Evolutionary conservation across 2,329 filamentous ascomycete species (phyloP).

Genomic region (Lachnellula cervina): DNA sequence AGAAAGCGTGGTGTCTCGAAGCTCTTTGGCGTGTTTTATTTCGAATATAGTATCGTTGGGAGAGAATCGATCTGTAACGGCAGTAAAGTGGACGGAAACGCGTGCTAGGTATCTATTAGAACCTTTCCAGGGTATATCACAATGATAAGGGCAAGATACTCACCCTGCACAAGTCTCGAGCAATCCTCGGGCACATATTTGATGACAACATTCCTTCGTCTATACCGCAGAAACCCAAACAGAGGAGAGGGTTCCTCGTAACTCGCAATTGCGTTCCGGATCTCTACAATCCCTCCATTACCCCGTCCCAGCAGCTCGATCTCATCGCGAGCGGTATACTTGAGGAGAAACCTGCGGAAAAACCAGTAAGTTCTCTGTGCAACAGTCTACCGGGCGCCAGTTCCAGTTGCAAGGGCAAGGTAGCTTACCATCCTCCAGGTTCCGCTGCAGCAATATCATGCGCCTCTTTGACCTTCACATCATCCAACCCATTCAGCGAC

Average conservation of each 20-base stretch:
- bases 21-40: conserved; percentile 67
- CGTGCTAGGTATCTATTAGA: conserved; percentile 55
- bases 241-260: conserved; percentile 84
- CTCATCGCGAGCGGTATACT: conserved; percentile 85
- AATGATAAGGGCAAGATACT: conserved; percentile 26
- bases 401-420: neutral
- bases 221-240: conserved; percentile 87
- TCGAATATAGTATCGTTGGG: conserved; percentile 84
- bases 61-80: conserved; percentile 66
- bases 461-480: conserved; percentile 73
- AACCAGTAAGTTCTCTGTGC: neutral
- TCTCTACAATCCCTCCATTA: conserved; percentile 76
- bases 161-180: conserved; percentile 89
- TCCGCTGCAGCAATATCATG: conserved; percentile 75
- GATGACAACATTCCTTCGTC: conserved; percentile 82
- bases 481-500: conserved; percentile 95
- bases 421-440: conserved; percentile 78
- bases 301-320: conserved; percentile 74
- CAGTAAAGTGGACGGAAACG: conserved; percentile 67
- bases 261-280: conserved; percentile 69
- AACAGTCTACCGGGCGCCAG: neutral
- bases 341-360: conserved; percentile 77
- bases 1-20: conserved; percentile 83
- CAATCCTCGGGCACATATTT: conserved; percentile 90
- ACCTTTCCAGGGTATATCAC: neutral